Conservation (phyloP, 2,329 filamentous ascomycete species). For the Fusarium aywerte region DNA sequence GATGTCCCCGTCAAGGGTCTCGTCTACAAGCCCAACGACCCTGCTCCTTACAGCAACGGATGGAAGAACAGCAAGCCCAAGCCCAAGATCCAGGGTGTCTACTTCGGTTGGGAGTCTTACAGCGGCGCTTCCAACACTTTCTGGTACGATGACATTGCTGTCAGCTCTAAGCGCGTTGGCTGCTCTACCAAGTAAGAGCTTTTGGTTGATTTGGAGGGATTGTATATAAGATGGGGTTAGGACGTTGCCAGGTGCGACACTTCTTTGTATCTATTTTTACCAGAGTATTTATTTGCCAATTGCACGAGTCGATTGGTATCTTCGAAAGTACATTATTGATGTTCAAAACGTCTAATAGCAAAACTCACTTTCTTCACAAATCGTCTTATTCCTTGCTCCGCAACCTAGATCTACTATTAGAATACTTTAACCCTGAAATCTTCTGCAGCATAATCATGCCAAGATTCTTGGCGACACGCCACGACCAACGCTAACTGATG, state of each 20-base stretch:
- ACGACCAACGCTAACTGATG: constrained; percentile 11
- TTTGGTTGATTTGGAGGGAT: neutral
- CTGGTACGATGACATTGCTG: constrained; percentile 70
- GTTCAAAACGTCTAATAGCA: neutral
- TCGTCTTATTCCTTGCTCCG: neutral
- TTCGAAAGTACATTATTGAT: too few species aligned
- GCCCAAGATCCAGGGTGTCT: constrained; percentile 65
- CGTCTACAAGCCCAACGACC: constrained; percentile 52
- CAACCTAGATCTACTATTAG: neutral
- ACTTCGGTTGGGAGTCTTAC: constrained; percentile 73
- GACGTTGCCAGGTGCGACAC: constrained; percentile 21
- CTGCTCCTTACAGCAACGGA: constrained; percentile 55
- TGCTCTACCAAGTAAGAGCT: constrained; percentile 27
- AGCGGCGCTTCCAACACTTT: constrained; percentile 69
- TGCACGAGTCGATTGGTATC: neutral
- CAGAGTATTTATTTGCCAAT: constrained; percentile 8
- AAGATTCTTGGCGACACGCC: constrained; percentile 9
- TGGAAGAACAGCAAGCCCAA: constrained; percentile 63
- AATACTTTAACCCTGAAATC: neutral
- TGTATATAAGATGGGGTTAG: constrained; percentile 17
- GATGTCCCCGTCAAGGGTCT: constrained; percentile 62
- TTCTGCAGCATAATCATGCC: neutral
- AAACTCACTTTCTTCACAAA: neutral
- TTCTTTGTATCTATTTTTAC: constrained; percentile 28
- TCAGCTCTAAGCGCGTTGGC: constrained; percentile 48